Evolutionary conservation across 164 flowering plant species (phyloP), one percentile per base, ranked within the genome.

Genomic region (Nymphaea thermarum): DNA sequence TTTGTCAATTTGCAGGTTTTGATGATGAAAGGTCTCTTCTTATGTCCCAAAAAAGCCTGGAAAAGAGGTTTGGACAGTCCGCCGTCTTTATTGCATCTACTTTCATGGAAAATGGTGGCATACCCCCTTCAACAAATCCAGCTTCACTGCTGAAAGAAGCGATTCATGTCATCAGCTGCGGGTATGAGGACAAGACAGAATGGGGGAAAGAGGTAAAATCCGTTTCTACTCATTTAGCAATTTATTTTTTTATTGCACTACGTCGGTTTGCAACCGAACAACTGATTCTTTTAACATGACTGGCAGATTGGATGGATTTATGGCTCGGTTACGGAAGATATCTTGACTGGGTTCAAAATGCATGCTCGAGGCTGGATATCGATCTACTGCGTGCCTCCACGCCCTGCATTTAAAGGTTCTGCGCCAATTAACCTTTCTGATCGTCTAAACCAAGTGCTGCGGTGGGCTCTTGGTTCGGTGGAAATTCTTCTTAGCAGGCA

Each of bases 391-490:
- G 83, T 91, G 95, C 98, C 98, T 68, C 88, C 88, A 14, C 91
- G 97, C 16, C 95, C 97, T 8, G 97, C 98, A 60, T 94, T 94
- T 63, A 94, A 94, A 83, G 98, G 98, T 11, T 94, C 98, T 81
- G 98, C 98, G 63, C 98, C 98, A 42, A 90, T 94, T 80, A 94
- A 94, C 85, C 98, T 94, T 75, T 94, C 98, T 65, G 98, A 94
- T 82, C 91, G 97, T 74, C 65, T 94, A 73, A 91, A 94, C 79
- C 98, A 94, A 68, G 98, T 94, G 45, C 97, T 94, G 84, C 85
- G 96, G 60, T 94, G 98, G 98, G 98, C 98, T 44, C 78, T 94
- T 77, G 98, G 98, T 6, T 94, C 98, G 6, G 78, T 94, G 75
- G 98, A 94, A 70, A 94, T 94, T 75, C 73, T 94, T 68, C 79